phyloP scores from a whole-genome alignment of 768 basidiomycete genomes.

The Suillus brevipes region DNA sequence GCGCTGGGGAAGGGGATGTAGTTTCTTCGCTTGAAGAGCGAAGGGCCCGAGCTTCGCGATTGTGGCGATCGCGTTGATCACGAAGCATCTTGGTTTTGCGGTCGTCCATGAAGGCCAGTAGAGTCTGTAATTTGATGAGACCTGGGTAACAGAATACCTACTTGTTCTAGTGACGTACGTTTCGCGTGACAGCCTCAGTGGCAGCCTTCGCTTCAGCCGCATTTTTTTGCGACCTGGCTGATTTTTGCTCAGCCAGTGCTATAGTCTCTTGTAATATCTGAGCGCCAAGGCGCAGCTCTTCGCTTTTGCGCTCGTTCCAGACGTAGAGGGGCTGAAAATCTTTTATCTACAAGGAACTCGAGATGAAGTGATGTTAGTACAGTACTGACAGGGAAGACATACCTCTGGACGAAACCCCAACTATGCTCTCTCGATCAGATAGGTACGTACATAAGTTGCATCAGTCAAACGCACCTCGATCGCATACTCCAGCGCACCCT shows the following conservation, averaged over 20 bases:
- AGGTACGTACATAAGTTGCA: constrained; percentile 8
- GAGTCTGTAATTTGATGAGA: constrained; percentile 50
- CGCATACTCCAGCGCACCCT: constrained; percentile 77
- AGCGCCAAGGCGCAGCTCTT: constrained; percentile 62
- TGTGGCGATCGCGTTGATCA: constrained; percentile 61
- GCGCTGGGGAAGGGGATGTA: not conserved
- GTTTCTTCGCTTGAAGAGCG: not conserved
- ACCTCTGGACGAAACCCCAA: constrained; percentile 77
- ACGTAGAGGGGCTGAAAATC: constrained; percentile 75
- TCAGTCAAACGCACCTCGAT: constrained; percentile 58
- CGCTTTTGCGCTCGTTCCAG: constrained; percentile 53
- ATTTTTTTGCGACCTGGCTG: constrained; percentile 47
- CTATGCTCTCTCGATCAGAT: constrained; percentile 37
- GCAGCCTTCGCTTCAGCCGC: constrained; percentile 63
- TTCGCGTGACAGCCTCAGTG: constrained; percentile 51
- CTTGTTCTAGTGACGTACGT: constrained; percentile 38
- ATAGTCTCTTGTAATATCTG: constrained; percentile 65
- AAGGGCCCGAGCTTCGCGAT: constrained; percentile 32
- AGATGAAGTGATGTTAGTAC: not conserved
- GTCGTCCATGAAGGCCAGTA: constrained; percentile 78
- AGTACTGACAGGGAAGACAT: constrained; percentile 13
- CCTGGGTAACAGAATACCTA: not conserved
- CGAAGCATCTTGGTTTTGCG: constrained; percentile 54
- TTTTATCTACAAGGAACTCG: constrained; percentile 46
- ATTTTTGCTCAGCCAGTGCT: constrained; percentile 47